Evolutionary conservation across 176 grass and related monocot genomes (phyloP), one percentile per base, ranked within the genome.

Genomic region (Elaeis guineensis): DNA sequence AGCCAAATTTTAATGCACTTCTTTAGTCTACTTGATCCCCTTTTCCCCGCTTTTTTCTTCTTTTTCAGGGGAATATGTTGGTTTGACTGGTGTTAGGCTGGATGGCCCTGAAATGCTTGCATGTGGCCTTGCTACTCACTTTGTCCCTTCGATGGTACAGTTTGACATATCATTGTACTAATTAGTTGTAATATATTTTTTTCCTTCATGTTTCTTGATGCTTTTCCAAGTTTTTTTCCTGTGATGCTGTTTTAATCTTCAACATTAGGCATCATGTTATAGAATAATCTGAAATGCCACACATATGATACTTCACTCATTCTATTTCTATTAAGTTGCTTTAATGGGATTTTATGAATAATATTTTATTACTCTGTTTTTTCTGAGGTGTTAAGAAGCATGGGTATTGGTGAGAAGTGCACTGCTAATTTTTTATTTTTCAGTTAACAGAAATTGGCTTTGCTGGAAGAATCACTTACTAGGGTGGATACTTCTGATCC

Each of bases 41-140:
- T 44, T 44, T 44, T 0, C 11, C 9, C 35, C 2, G 0, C 11
- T 44, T 44, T 21, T 53, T 54, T 32, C 14, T 19, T 55, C 51
- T 51, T 35, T 57, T 85, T 52, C 78, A 97, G 93, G 93, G 72
- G 93, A 97, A 66, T 97, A 85, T 81, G 93, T 80, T 76, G 93
- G 59, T n/a, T 77, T 97, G 65, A 82, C 81, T 67, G 87, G 87
- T 73, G 87, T 72, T 68, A 91, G 84, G 73, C 66, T 97, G 74
- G 80, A 92, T 83, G 93, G 78, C 14, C 55, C 78, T 20, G 93
- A 98, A 83, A 98, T 98, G 93, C 76, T 92, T 71, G 73, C 76
- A 15, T 92, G 87, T 89, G 93, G 93, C 71, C 70, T 98, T 32
- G 87, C 87, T 30, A 92, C 93, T 80, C 93, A 92, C 66, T 98